Percentiles rank a stretch among this genome's conserved stretches.
These are phyloP conservation scores for Ophiorrhiza pumila DNA, from an alignment of 257 asterid genomes.

Conservation along the genomic window DNA sequence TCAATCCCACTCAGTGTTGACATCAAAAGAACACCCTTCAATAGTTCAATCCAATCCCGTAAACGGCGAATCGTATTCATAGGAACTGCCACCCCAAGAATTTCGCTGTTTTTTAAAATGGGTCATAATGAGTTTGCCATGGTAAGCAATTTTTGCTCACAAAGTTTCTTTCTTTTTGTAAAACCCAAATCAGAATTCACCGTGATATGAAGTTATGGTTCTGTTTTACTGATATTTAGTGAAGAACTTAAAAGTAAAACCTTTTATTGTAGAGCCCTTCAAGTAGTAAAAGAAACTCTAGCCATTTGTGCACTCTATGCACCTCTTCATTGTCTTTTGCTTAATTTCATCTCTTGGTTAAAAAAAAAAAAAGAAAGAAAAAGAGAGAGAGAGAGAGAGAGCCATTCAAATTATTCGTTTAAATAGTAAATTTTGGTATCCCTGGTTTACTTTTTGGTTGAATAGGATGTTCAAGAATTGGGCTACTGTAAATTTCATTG, in stretches of 20 bases:
- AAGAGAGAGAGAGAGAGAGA: no score
- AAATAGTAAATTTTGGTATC: not conserved
- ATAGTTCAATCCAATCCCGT: not conserved
- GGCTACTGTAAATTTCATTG: not conserved
- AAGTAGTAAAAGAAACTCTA: not conserved
- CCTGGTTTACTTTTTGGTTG: not conserved
- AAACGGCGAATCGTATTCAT: not conserved
- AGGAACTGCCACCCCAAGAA: not conserved
- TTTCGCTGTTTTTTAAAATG: slow-evolving; percentile 29
- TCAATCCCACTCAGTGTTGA: not conserved
- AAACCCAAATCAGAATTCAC: not conserved
- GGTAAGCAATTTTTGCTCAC: slow-evolving; percentile 29
- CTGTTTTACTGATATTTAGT: not conserved
- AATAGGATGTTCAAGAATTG: not conserved
- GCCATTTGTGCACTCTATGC: not conserved
- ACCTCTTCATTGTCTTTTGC: not conserved
- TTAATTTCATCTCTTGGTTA: no score
- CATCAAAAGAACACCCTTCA: not conserved
- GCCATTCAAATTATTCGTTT: not conserved
- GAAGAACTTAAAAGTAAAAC: not conserved
- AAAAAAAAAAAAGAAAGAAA: no score
- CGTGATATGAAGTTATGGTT: no score
- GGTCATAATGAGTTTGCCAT: slow-evolving; percentile 54
- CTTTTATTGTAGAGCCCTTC: not conserved
- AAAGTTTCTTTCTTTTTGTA: not conserved